Conservation (phyloP, 495 filamentous ascomycete genomes). For the Viridothelium virens region DNA sequence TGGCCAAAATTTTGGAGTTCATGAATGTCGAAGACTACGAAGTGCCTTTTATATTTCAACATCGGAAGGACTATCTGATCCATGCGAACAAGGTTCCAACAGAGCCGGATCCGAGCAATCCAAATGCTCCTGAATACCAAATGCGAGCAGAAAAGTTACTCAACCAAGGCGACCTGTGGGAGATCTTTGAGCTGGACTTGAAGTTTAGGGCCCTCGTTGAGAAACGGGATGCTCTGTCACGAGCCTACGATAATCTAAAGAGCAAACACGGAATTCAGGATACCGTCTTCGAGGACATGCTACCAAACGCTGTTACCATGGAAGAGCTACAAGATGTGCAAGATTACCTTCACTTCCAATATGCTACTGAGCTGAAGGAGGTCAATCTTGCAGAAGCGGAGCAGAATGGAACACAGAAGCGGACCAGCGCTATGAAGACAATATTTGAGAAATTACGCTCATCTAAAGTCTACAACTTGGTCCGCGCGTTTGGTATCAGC, state of each 20-base stretch:
- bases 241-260: conserved; percentile 64
- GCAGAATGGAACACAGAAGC: conserved; percentile 59
- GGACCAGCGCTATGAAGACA: conserved; percentile 64
- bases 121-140: conserved; percentile 62
- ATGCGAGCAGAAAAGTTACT: conserved; percentile 80
- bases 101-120: conserved; percentile 46
- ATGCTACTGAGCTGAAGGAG: conserved; percentile 74
- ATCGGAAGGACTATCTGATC: conserved; percentile 95
- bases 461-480: conserved; percentile 69
- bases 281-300: conserved; percentile 67
- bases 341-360: conserved; percentile 94
- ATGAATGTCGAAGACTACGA: conserved; percentile 87
- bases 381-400: conserved; percentile 41
- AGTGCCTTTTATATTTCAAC: conserved; percentile 95
- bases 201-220: conserved; percentile 86
- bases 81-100: conserved; percentile 67
- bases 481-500: conserved; percentile 82
- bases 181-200: conserved; percentile 85
- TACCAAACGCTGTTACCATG: conserved; percentile 65
- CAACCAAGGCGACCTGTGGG: conserved; percentile 88
- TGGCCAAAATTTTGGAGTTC: conserved; percentile 90
- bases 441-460: conserved; percentile 77
- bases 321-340: conserved; percentile 95
- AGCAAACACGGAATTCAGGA: conserved; percentile 48
- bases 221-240: conserved; percentile 76